Evolutionary conservation across 331 rosid genomes (phyloP).

Genomic region (Rosa hybrid): DNA sequence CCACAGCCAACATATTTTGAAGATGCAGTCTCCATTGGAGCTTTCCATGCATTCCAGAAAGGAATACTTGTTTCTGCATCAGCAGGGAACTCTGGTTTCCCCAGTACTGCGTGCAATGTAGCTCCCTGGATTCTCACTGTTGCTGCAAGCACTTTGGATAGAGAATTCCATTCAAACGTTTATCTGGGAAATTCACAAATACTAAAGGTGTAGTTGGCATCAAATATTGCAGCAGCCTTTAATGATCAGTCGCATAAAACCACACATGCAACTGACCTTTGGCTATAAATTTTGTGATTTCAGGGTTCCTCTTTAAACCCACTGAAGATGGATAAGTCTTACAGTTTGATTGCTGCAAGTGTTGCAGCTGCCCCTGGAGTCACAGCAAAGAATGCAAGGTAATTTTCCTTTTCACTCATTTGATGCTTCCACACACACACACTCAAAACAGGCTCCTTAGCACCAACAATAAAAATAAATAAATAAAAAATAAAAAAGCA

Average conservation of each 20-base stretch:
- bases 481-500: not conserved
- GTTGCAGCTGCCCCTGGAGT: constrained; percentile 54
- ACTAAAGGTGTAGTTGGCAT: constrained; percentile 49
- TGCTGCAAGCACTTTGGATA: constrained; percentile 66
- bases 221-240: not conserved
- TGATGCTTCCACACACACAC: not conserved
- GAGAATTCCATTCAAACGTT: constrained; percentile 60
- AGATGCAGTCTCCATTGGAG: constrained; percentile 48
- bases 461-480: not conserved
- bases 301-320: constrained; percentile 74
- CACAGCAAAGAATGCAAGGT: constrained; percentile 65
- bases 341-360: constrained; percentile 58
- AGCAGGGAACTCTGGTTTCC: constrained; percentile 66
- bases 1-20: constrained; percentile 57
- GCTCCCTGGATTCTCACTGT: constrained; percentile 84
- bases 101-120: constrained; percentile 63
- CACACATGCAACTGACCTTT: not conserved
- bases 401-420: constrained; percentile 5
- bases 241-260: not conserved
- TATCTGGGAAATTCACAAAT: constrained; percentile 58
- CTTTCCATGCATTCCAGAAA: constrained; percentile 70
- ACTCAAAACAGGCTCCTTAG: not conserved
- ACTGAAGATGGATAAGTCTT: constrained; percentile 42
- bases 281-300: constrained; percentile 10
- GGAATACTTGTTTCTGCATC: constrained; percentile 76